Evolutionary conservation across 805 yeast species (phyloP).

Genomic region (Spathaspora passalidarum): DNA sequence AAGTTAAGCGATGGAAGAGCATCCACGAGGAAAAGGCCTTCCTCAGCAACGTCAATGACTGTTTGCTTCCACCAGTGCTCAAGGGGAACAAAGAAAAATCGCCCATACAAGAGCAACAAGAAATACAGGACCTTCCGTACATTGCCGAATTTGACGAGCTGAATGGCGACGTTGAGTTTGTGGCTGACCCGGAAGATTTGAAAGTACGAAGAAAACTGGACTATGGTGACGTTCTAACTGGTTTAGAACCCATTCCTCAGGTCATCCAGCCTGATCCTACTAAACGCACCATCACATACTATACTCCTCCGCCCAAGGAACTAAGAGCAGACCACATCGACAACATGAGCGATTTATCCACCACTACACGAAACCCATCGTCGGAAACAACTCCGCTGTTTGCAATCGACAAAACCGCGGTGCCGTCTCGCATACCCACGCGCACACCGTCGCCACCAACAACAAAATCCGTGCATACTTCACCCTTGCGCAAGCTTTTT

Average conservation of each 20-base stretch:
- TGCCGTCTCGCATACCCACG: neutral
- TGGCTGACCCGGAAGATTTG: neutral
- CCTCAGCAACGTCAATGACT: conserved; percentile 26
- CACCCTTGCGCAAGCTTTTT: conserved; percentile 33
- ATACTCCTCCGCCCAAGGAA: conserved; percentile 11
- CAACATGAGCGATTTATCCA: conserved; percentile 22
- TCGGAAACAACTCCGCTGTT: conserved; percentile 37
- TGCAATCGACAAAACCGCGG: conserved; percentile 23
- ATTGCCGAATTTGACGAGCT: neutral
- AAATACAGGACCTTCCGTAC: neutral
- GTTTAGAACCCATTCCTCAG: neutral
- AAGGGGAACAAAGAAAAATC: conserved; percentile 9
- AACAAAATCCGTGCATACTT: conserved; percentile 11
- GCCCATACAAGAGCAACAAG: neutral
- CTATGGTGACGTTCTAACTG: neutral
- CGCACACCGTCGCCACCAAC: neutral
- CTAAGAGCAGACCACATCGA: conserved; percentile 23
- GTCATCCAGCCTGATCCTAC: neutral
- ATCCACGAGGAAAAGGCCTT: conserved; percentile 28
- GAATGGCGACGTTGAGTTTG: neutral
- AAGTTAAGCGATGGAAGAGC: conserved; percentile 19
- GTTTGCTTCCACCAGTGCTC: conserved; percentile 32
- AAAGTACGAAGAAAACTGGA: neutral
- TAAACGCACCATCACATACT: neutral
- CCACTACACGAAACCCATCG: conserved; percentile 6